Conservation (phyloP, 169 alveolate genomes). For the Eimeria maxima region DNA sequence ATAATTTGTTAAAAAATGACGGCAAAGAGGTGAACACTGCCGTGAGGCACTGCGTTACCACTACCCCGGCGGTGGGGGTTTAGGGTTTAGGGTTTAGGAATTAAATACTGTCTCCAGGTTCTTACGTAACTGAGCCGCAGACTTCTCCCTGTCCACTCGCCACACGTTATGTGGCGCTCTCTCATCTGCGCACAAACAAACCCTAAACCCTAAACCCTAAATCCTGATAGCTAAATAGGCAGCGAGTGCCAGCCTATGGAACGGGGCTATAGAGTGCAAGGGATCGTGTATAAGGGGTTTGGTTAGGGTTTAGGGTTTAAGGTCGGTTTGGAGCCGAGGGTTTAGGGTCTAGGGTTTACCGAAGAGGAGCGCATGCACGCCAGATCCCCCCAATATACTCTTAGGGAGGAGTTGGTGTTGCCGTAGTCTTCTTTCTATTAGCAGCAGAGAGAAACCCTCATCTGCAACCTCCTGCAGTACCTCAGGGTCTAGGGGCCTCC, state of each 20-base stretch:
- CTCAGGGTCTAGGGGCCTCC: constrained; percentile 14
- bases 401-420: constrained; percentile 2
- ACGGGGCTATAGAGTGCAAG: background rate
- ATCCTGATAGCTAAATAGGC: too few relatives aligned
- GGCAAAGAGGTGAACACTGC: too few relatives aligned
- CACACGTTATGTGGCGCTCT: constrained; percentile 16
- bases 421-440: background rate
- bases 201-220: too few relatives aligned
- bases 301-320: background rate
- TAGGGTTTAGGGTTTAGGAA: background rate
- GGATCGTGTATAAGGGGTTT: background rate
- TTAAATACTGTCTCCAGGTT: background rate
- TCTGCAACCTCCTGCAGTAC: constrained; percentile 21
- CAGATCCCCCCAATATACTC: background rate
- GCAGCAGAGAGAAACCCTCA: background rate
- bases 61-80: background rate
- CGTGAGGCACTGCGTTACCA: too few relatives aligned
- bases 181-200: background rate
- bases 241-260: background rate
- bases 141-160: constrained; percentile 2
- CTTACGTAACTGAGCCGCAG: background rate
- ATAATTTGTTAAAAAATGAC: background rate
- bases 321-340: too few relatives aligned
- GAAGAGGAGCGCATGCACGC: constrained; percentile 18
- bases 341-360: constrained; percentile 32